phyloP scores from a whole-genome alignment of 192 early-diverging fungal species.

The Backusella macrospora region DNA sequence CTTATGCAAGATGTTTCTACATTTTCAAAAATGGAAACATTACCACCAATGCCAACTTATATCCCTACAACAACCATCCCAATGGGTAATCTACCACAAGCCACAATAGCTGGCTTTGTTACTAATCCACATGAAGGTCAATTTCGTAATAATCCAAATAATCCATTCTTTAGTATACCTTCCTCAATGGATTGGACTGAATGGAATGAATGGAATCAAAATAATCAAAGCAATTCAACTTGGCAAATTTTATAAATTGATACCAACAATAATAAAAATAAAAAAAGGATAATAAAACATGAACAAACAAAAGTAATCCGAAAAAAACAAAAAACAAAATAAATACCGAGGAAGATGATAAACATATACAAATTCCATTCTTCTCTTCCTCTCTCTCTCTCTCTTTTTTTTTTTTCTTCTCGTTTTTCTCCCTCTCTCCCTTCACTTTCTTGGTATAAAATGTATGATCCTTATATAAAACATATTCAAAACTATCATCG shows the following conservation, averaged over 20 bases:
- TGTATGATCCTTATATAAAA: conserved; percentile 9
- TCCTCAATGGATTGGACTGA: conserved; percentile 41
- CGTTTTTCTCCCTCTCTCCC: background rate
- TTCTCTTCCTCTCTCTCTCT: no score
- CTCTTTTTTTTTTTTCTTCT: background rate
- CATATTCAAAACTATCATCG: background rate
- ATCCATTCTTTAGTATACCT: conserved; percentile 38
- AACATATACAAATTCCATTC: no score
- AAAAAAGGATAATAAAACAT: background rate
- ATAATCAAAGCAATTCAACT: conserved; percentile 18
- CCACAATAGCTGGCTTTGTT: background rate
- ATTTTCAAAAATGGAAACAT: conserved; percentile 8
- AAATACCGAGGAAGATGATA: background rate
- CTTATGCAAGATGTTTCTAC: conserved; percentile 16
- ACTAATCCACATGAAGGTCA: conserved; percentile 4
- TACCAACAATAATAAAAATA: background rate
- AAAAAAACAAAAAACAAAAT: background rate
- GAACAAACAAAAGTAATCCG: background rate
- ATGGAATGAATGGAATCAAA: conserved; percentile 36
- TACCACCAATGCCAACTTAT: conserved; percentile 6
- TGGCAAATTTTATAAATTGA: conserved; percentile 5
- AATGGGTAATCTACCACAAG: background rate
- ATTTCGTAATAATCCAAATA: conserved; percentile 39
- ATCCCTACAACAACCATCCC: conserved; percentile 7
- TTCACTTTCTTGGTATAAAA: background rate